Base-by-base conservation (phyloP, 371 early-diverging fungal genomes). In the Actinomortierella ambigua region DNA sequence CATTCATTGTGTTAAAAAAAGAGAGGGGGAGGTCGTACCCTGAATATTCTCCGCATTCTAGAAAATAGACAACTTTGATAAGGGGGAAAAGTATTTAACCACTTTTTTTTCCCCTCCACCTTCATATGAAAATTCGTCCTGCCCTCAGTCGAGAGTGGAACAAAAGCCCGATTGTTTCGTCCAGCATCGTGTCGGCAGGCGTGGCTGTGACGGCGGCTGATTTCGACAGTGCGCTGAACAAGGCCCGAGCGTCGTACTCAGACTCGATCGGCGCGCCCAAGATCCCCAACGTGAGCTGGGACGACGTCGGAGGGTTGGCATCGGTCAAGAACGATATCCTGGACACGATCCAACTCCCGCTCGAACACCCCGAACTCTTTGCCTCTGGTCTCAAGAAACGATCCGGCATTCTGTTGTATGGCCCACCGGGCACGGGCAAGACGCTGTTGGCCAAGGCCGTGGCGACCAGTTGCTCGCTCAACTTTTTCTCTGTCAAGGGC, bases 391-490 rank as follows among this genome's bases (percentile, higher is more conserved):
- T 98, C 60, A 98, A 98, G 75, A 97, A 98, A 55, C 90, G 99
- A 28, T 98, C 98, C 26, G 94, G 99, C 57, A 88, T 92, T 20
- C 82, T 99, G 24, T 82, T 99, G 15, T 98, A 96, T 77, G 99
- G 99, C 2, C 99, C 99, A 53, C 99, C 99, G 3, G 99, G 99
- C 18, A 99, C 99, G 0, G 99, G 99, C 52, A 99, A 99, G 77
- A 97, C 97, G 2, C 79, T 98, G 39, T 85, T 99, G 14, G 99
- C 99, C n/a, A 99, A 99, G 78, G 99, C 99, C 1, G 96, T 99
- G 50, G 99, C 99, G 0, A 99, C 88, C 3, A 97, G 97, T 20
- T 97, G 97, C 70, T 93, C 95, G 3, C 92, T 99, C 42, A 98
- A 97, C 82, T 98, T 99, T 68, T 93, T 98, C 63, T 93, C 97